Evolutionary conservation across 176 grass and related monocot genomes (phyloP), one percentile per base, ranked within the genome.

Genomic region (Themeda triandra): DNA sequence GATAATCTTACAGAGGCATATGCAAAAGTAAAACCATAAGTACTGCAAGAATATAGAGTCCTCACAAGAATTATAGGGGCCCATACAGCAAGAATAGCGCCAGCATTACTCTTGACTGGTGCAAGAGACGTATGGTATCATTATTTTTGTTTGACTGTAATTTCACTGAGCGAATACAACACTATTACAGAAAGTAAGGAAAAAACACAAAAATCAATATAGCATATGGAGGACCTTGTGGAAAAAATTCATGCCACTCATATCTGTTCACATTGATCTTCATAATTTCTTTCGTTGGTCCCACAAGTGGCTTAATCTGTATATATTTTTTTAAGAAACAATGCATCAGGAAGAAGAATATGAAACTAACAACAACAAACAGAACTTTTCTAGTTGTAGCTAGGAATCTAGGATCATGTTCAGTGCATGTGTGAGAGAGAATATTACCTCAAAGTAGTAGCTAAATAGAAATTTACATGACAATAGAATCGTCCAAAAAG

Each of bases 181-280:
- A 58, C 0, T 58, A 78, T 33, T 63, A 40, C 11, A 46, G 28
- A 68, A 24, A 37, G 53, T 69, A 80, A 82, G 28, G 72, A 51
- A 48, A 33, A 69, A 59, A 37, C 2, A 40, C 7, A 46, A 21
- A 78, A 72, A 35, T 11, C 13, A 89, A 66, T 14, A 90, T 66
- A 77, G 24, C 66, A 63, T 81, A 85, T 76, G 71, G 41, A 77
- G 59, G 42, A 98, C 95, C 95, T 93, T 95, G 89, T 54, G 95
- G 95, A 88, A 98, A 98, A 44, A 98, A 87, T 78, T 98, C 95
- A 83, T 98, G 95, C 95, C 95, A 98, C 84, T 98, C 91, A 83
- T 98, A 95, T 70, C 77, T 87, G 69, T 93, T 93, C 75, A 98
- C 87, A 79, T 85, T 95, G 90, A 92, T 75, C 82, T 88, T 91